Percentiles rank a stretch among this genome's conserved stretches.
Evolutionary conservation across 2,329 filamentous ascomycete species (phyloP).

Genomic region (Neoscytalidium dimidiatum): DNA sequence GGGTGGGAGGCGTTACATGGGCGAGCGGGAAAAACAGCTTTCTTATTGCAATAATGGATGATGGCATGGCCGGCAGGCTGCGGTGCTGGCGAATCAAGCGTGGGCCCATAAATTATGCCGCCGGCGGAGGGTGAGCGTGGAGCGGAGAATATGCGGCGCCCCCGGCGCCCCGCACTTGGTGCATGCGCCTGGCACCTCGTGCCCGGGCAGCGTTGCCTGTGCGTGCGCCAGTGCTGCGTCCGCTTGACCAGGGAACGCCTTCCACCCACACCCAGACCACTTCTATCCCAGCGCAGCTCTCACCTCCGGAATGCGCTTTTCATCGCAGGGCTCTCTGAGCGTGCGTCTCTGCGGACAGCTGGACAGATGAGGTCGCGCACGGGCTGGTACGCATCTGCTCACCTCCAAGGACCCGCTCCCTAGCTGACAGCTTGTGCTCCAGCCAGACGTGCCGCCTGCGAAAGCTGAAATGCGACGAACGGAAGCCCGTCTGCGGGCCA

Average conservation of each 20-base stretch:
- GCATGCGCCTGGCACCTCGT: constrained; percentile 3
- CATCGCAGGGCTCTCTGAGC: constrained; percentile 10
- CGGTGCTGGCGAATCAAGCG: constrained; percentile 4
- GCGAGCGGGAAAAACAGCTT: neutral
- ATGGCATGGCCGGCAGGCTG: neutral
- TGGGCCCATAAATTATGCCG: neutral
- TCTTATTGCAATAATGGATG: neutral
- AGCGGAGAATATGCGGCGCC: constrained; percentile 12
- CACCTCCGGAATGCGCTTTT: constrained; percentile 21
- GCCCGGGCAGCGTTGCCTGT: constrained; percentile 13
- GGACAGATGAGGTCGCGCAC: constrained; percentile 41
- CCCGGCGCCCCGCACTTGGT: constrained; percentile 9
- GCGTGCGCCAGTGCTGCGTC: constrained; percentile 4
- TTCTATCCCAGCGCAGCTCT: constrained; percentile 11
- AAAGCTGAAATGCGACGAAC: constrained; percentile 67
- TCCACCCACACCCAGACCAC: constrained; percentile 16
- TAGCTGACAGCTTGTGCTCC: constrained; percentile 10
- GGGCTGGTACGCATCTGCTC: constrained; percentile 35
- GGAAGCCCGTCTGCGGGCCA: constrained; percentile 61
- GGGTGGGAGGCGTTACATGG: constrained; percentile 33
- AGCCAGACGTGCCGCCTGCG: constrained; percentile 58
- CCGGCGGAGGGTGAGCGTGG: neutral
- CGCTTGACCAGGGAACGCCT: constrained; percentile 9
- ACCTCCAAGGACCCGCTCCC: constrained; percentile 10
- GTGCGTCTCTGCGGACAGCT: constrained; percentile 18